phyloP scores from a whole-genome alignment of 1,139 yeast genomes.

The Geotrichum carabidarum region DNA sequence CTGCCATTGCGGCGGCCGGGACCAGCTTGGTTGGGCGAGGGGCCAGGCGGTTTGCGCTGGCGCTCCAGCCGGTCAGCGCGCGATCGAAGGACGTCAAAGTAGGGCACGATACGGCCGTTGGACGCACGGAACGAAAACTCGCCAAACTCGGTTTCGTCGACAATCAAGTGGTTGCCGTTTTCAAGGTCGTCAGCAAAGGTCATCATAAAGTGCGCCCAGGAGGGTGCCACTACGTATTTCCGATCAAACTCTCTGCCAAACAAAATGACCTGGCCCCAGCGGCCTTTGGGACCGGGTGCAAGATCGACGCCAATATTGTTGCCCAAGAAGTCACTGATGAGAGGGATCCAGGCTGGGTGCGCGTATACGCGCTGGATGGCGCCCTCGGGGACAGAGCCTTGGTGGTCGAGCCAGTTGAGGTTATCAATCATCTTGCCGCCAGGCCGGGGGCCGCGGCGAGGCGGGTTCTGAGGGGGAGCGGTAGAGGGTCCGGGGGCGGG shows the following conservation, averaged over 20 bases:
- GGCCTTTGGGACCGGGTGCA: slow-evolving; percentile 73
- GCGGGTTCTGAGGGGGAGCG: slow-evolving; percentile 15
- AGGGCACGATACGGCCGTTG: slow-evolving; percentile 45
- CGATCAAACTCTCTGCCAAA: slow-evolving; percentile 89
- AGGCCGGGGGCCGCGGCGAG: slow-evolving; percentile 9
- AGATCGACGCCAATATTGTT: slow-evolving; percentile 86
- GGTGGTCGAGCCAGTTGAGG: slow-evolving; percentile 41
- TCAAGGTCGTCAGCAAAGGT: slow-evolving; percentile 81
- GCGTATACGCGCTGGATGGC: slow-evolving; percentile 69
- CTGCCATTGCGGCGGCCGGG: slow-evolving; percentile 4
- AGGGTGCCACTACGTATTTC: slow-evolving; percentile 70
- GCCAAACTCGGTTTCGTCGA: slow-evolving; percentile 56
- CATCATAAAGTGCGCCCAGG: slow-evolving; percentile 80
- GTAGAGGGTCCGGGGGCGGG: slow-evolving; percentile 19
- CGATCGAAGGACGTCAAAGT: slow-evolving; percentile 57
- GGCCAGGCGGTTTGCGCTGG: slow-evolving; percentile 17
- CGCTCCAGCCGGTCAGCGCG: slow-evolving; percentile 38
- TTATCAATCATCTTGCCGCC: slow-evolving; percentile 16
- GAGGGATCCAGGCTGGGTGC: slow-evolving; percentile 85
- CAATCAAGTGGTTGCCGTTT: slow-evolving; percentile 65
- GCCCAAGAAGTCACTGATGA: slow-evolving; percentile 82
- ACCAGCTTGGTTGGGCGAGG: slow-evolving; percentile 1
- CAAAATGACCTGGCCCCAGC: slow-evolving; percentile 76
- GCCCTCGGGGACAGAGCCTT: slow-evolving; percentile 70
- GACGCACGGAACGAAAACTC: slow-evolving; percentile 62